Evolutionary conservation across 345 rosid species (phyloP).

Genomic region (Eucalyptus curtisii): DNA sequence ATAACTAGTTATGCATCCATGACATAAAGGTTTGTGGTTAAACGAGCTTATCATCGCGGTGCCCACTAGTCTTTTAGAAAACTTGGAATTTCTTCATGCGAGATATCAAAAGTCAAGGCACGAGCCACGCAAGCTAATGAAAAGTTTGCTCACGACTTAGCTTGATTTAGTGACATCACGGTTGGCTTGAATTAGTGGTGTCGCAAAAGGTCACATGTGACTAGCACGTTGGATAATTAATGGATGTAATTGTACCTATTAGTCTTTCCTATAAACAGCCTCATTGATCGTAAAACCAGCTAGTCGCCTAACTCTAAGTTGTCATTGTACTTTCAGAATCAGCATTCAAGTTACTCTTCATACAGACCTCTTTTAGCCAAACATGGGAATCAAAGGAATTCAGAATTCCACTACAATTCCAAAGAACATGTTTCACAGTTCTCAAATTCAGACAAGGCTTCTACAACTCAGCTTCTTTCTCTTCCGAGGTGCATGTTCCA

Average conservation of each 20-base stretch:
- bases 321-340: neutral
- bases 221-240: neutral
- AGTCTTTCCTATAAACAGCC: neutral
- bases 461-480: neutral
- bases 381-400: neutral
- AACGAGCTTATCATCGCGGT: neutral
- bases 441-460: neutral
- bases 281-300: neutral
- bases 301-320: neutral
- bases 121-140: neutral
- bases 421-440: neutral
- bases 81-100: neutral
- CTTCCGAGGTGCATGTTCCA: neutral
- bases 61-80: neutral
- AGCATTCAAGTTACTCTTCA: neutral
- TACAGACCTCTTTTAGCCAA: neutral
- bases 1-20: neutral
- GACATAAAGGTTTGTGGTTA: neutral
- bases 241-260: neutral
- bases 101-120: neutral
- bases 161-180: neutral
- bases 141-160: neutral
- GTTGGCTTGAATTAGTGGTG: neutral
- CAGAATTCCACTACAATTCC: neutral
- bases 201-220: neutral